Percentiles rank a stretch among this genome's conserved stretches.
Conservation (phyloP, 2,329 filamentous ascomycete species). For the Cladosporium phlei region DNA sequence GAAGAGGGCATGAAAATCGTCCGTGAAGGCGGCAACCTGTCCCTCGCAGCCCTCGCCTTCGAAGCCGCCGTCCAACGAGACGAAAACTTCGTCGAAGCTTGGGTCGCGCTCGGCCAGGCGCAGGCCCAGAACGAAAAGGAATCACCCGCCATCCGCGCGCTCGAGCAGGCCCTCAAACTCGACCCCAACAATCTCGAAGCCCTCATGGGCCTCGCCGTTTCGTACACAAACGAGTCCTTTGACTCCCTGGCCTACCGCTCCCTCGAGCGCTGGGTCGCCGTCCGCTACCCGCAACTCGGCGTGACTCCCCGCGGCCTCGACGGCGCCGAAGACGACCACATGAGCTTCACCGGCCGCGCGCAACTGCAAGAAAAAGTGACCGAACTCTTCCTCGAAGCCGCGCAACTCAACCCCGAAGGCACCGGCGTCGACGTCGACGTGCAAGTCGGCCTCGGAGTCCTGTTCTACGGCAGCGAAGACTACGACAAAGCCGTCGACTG, state of each 20-base stretch:
- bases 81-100: slow-evolving; percentile 80
- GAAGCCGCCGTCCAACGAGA: slow-evolving; percentile 93
- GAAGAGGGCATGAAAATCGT: slow-evolving; percentile 91
- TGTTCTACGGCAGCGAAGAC: slow-evolving; percentile 97
- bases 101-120: slow-evolving; percentile 84
- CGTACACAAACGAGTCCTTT: slow-evolving; percentile 98
- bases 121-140: slow-evolving; percentile 99
- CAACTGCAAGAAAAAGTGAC: slow-evolving; percentile 87
- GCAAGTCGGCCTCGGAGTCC: slow-evolving; percentile 90
- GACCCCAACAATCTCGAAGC: slow-evolving; percentile 83
- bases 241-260: slow-evolving; percentile 95
- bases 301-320: slow-evolving; percentile 65
- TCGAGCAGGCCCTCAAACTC: slow-evolving; percentile 84
- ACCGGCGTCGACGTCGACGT: slow-evolving; percentile 98
- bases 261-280: slow-evolving; percentile 91
- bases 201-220: slow-evolving; percentile 91
- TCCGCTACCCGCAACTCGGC: slow-evolving; percentile 84
- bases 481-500: slow-evolving; percentile 99
- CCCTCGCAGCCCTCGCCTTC: slow-evolving; percentile 86
- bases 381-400: slow-evolving; percentile 83
- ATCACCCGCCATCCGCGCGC: slow-evolving; percentile 84
- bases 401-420: slow-evolving; percentile 84
- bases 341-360: slow-evolving; percentile 91
- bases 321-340: slow-evolving; percentile 53
- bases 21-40: slow-evolving; percentile 88